These are phyloP conservation scores for Backusella australiensis DNA, from an alignment of 192 early-diverging fungal genomes.

Conservation along the genomic window DNA sequence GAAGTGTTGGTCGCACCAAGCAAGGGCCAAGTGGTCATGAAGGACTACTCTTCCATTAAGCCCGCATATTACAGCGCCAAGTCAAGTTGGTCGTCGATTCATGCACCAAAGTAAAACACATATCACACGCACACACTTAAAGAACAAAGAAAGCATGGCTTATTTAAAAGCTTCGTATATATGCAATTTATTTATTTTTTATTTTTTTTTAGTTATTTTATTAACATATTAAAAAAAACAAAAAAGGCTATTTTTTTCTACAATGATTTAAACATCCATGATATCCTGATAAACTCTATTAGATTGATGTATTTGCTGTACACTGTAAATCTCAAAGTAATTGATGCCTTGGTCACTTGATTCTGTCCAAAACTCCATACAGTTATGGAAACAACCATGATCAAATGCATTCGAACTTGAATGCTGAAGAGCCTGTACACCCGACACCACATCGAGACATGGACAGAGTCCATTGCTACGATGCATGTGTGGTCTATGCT, in stretches of 20 bases:
- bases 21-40: background rate
- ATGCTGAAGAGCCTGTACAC: conserved; percentile 23
- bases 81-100: background rate
- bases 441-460: conserved; percentile 37
- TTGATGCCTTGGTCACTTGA: conserved; percentile 48
- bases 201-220: background rate
- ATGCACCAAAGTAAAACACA: background rate
- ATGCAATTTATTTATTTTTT: background rate
- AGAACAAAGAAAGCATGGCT: too few relatives aligned
- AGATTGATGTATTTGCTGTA: conserved; percentile 15
- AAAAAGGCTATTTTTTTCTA: background rate
- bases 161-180: background rate
- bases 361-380: conserved; percentile 78
- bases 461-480: conserved; percentile 4
- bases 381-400: conserved; percentile 76
- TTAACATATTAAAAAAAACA: background rate
- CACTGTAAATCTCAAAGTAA: conserved; percentile 57
- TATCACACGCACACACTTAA: too few relatives aligned
- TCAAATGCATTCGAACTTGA: conserved; percentile 69
- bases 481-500: conserved; percentile 28
- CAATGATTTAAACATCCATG: background rate
- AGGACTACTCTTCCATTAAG: background rate
- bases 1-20: background rate
- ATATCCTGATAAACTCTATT: background rate
- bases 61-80: background rate